A percentile compares a stretch with the other conserved stretches of the same genome.
These are phyloP conservation scores for Neurospora sp. DNA, from an alignment of 2,329 filamentous ascomycete species.

Conservation along the genomic window DNA sequence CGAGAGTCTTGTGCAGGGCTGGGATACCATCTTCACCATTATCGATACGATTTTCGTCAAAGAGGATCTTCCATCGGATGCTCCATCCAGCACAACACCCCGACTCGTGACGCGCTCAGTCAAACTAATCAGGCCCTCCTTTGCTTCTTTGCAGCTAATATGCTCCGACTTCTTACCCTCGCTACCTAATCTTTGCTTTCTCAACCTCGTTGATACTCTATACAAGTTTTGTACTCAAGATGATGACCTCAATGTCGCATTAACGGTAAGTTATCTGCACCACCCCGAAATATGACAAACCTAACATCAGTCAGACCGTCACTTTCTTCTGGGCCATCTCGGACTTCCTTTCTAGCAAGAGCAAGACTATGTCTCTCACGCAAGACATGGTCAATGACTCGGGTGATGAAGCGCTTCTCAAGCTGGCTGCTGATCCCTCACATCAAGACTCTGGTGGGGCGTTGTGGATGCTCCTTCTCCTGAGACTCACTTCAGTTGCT, in stretches of 20 bases:
- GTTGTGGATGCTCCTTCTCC: slow-evolving; percentile 68
- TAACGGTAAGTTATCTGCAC: slow-evolving; percentile 55
- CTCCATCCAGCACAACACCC: slow-evolving; percentile 20
- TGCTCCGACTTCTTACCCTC: slow-evolving; percentile 87
- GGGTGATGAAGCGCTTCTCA: slow-evolving; percentile 46
- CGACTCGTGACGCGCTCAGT: slow-evolving; percentile 49
- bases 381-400: slow-evolving; percentile 43
- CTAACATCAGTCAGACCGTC: slow-evolving; percentile 50
- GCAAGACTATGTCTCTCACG: slow-evolving; percentile 47
- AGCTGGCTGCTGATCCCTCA: slow-evolving; percentile 49
- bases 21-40: slow-evolving; percentile 78
- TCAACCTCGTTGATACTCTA: slow-evolving; percentile 74
- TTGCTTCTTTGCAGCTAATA: slow-evolving; percentile 81
- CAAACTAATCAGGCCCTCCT: slow-evolving; percentile 74
- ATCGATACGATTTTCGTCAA: slow-evolving; percentile 70
- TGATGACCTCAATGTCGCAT: slow-evolving; percentile 88
- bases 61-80: slow-evolving; percentile 26
- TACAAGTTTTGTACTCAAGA: slow-evolving; percentile 82
- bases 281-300: background rate
- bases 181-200: slow-evolving; percentile 60
- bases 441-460: slow-evolving; percentile 57
- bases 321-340: slow-evolving; percentile 96
- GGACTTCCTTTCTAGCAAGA: slow-evolving; percentile 64
- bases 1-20: slow-evolving; percentile 72
- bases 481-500: slow-evolving; percentile 62